Percentiles rank a stretch among this genome's conserved stretches.
Evolutionary conservation across 83 land plant genomes (phyloP).

Genomic region (Picea abies): DNA sequence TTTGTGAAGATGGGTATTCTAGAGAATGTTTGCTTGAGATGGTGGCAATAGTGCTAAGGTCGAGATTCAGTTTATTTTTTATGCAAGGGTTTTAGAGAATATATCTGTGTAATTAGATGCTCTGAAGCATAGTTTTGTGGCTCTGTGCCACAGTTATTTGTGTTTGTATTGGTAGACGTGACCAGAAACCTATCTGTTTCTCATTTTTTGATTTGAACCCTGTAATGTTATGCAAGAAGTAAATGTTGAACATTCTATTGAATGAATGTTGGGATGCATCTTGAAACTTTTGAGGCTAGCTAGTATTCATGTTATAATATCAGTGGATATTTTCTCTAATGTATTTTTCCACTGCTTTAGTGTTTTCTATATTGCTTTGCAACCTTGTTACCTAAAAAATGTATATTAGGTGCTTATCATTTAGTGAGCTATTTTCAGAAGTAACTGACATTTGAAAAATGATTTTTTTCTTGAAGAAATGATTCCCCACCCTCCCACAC

Average conservation of each 20-base stretch:
- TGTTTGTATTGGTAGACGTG: conserved; percentile 17
- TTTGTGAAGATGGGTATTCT: conserved; percentile 5
- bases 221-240: conserved; percentile 16
- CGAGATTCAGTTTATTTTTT: conserved; percentile 17
- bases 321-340: neutral
- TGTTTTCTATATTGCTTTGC: too few species aligned
- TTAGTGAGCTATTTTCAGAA: too few species aligned
- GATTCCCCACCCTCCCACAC: too few species aligned
- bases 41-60: conserved; percentile 9
- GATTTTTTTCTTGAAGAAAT: too few species aligned
- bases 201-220: conserved; percentile 17
- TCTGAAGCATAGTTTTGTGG: conserved; percentile 18
- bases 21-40: conserved; percentile 9
- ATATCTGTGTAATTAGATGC: conserved; percentile 17
- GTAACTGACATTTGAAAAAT: too few species aligned
- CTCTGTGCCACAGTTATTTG: conserved; percentile 16
- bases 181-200: conserved; percentile 9
- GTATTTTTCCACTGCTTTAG: too few species aligned
- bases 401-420: too few species aligned
- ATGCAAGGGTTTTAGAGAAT: conserved; percentile 10
- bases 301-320: conserved; percentile 5
- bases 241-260: conserved; percentile 14
- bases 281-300: too few species aligned
- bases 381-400: too few species aligned
- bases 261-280: neutral